These are phyloP conservation scores for Anaeramoeba flamelloides DNA, from an alignment of 78 protist species.

Conservation along the genomic window DNA sequence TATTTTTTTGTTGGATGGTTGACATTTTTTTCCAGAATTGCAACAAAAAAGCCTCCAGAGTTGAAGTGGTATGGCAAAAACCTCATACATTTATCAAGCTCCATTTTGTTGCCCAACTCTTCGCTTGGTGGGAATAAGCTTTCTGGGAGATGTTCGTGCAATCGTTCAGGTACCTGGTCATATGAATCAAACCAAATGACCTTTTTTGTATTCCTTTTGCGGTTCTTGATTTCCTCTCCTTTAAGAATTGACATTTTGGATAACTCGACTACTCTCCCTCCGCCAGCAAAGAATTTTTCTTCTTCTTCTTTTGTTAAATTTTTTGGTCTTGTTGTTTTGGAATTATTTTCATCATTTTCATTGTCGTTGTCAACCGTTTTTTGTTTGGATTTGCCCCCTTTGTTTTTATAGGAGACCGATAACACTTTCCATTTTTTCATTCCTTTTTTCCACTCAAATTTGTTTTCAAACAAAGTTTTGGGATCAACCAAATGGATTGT, in stretches of 20 bases:
- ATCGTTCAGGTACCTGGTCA: no score
- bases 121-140: not conserved
- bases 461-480: not conserved
- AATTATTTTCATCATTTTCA: no score
- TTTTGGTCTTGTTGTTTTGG: not conserved
- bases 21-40: slow-evolving; percentile 39
- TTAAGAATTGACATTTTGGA: no score
- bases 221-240: no score
- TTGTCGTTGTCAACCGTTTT: no score
- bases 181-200: no score
- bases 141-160: no score
- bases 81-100: slow-evolving; percentile 37
- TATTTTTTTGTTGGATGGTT: not conserved
- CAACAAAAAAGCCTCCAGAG: slow-evolving; percentile 93
- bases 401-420: no score
- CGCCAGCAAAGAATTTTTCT: no score
- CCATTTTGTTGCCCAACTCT: not conserved
- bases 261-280: no score
- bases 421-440: not conserved
- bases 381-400: no score
- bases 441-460: not conserved
- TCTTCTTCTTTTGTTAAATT: not conserved
- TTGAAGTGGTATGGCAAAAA: slow-evolving; percentile 77
- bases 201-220: no score
- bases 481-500: not conserved